Evolutionary conservation across 2,329 filamentous ascomycete species (phyloP), one percentile per base, ranked within the genome.

Genomic region (Aspergillus sp.): DNA sequence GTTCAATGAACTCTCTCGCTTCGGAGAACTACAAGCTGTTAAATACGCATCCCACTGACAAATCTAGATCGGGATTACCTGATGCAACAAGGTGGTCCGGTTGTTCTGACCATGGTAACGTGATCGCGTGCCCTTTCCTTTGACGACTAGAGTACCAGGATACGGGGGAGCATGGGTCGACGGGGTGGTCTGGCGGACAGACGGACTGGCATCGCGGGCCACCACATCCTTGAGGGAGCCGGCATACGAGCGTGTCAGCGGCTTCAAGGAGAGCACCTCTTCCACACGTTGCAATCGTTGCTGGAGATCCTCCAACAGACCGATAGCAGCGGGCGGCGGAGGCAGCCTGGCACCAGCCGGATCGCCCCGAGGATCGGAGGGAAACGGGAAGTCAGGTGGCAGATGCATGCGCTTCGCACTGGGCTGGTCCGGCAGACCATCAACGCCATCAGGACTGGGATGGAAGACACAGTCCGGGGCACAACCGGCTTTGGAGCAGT

Each of bases 91-190:
- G 2, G 62, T 61, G 39, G 65, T 60, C 25, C 68, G 62, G 27
- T 61, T 63, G 25, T 67, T 67, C 39, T 65, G 64, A 2, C 67
- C 66, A 41, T 69, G 67, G 13, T 67, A 69, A n/a, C 67, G 60
- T 4, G 66, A 60, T 23, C 68, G 60, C 2, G 63, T 60, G 21
- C 66, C 68, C 48, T 70, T 69, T 23, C 66, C 68, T 44, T 70
- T 69, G 30, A 65, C 64, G 6, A 65, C 66, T 4, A 69, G 39
- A 8, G 64, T 68, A 1, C 64, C 67, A 1, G 58, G 47, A 13
- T 58, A 62, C 2, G 61, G 50, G 11, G 36, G 60, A 13, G 65
- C 25, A 42, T n/a, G 53, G 17, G 56, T 51, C 5, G 13, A 25
- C 5, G 58, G 19, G 17, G 57, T 42, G 32, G 19, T 54, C 8